A percentile compares a stretch with the other conserved stretches of the same genome.
These are phyloP conservation scores for Hypoxylon sp. DNA, from an alignment of 2,329 filamentous ascomycete genomes.

Conservation along the genomic window DNA sequence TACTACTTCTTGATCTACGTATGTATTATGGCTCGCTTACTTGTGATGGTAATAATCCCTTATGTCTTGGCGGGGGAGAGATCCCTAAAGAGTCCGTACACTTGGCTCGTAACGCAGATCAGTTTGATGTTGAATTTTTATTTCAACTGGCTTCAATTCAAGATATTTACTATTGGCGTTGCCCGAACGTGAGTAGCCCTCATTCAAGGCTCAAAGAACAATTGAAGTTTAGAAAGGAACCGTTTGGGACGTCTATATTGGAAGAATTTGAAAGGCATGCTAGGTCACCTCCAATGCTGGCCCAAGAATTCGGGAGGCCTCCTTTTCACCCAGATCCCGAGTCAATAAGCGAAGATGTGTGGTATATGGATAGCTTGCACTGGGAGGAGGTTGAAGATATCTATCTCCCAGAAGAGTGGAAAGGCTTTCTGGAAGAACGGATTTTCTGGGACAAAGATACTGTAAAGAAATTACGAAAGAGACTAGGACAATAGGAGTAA, in stretches of 20 bases:
- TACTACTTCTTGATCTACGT: background rate
- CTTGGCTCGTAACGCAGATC: background rate
- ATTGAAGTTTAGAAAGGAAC: background rate
- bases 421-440: too few species aligned
- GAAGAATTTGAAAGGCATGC: too few species aligned
- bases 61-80: too few species aligned
- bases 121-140: too few species aligned
- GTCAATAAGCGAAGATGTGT: constrained; percentile 4
- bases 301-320: background rate
- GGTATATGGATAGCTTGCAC: background rate
- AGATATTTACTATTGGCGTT: background rate
- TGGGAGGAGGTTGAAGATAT: too few species aligned
- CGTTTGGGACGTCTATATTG: too few species aligned
- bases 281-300: too few species aligned
- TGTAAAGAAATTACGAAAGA: background rate
- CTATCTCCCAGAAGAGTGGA: background rate
- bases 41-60: too few species aligned
- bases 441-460: background rate
- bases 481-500: background rate
- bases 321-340: constrained; percentile 13
- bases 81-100: too few species aligned
- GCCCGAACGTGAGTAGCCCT: background rate
- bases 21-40: background rate
- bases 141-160: background rate
- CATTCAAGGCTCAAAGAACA: background rate